A percentile compares a stretch with the other conserved stretches of the same genome.
phyloP scores from a whole-genome alignment of 192 early-diverging fungal genomes.

The Rhizophagus clarus region DNA sequence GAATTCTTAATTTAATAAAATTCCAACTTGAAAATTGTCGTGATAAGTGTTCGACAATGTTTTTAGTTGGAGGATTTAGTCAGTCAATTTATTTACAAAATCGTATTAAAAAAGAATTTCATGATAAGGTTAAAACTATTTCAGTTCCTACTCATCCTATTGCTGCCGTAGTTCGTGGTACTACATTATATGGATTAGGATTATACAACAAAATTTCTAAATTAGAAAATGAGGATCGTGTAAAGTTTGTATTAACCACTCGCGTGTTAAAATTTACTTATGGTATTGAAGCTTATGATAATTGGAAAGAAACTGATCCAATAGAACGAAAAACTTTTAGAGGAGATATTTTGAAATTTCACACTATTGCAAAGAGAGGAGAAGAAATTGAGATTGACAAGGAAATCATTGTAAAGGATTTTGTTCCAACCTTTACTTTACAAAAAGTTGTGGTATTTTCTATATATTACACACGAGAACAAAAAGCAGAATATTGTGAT shows the following conservation, averaged over 20 bases:
- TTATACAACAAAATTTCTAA: not conserved
- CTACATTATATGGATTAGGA: slow-evolving; percentile 49
- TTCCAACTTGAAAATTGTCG: slow-evolving; percentile 49
- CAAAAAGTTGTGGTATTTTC: not conserved
- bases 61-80: slow-evolving; percentile 61
- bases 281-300: not conserved
- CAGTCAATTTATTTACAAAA: slow-evolving; percentile 58
- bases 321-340: not conserved
- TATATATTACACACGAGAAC: not conserved
- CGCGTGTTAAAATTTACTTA: not conserved
- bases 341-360: not conserved
- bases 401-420: not conserved
- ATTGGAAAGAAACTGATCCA: not conserved
- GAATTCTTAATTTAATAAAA: slow-evolving; percentile 54
- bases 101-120: slow-evolving; percentile 54
- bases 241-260: not conserved
- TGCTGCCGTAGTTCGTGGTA: slow-evolving; percentile 57
- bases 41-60: slow-evolving; percentile 48
- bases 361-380: not conserved
- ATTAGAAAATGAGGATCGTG: not conserved
- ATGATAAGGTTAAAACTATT: slow-evolving; percentile 47
- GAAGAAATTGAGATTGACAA: not conserved
- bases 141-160: slow-evolving; percentile 56
- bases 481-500: slow-evolving; percentile 16
- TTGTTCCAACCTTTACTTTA: not conserved